phyloP scores from a whole-genome alignment of 768 basidiomycete species.

The Artomyces pyxidatus region DNA sequence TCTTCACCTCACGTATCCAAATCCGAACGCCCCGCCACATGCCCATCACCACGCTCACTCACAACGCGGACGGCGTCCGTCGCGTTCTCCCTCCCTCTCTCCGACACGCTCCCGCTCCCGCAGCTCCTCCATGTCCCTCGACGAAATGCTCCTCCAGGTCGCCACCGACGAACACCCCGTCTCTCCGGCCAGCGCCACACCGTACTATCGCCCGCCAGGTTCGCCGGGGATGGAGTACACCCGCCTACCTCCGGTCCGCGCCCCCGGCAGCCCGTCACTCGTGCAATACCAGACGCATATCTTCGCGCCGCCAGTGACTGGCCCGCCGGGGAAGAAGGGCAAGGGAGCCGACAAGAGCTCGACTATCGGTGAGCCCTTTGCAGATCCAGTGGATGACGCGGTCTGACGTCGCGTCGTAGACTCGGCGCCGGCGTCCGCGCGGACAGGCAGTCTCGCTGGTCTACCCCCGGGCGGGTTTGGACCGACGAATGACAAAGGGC shows the following conservation, averaged over 20 bases:
- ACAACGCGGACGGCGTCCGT: slow-evolving; percentile 18
- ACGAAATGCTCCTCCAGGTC: slow-evolving; percentile 42
- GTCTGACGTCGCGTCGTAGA: slow-evolving; percentile 18
- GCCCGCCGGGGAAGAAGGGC: slow-evolving; percentile 61
- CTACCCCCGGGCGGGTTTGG: slow-evolving; percentile 26
- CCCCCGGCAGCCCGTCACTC: slow-evolving; percentile 21
- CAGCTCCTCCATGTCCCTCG: slow-evolving; percentile 30
- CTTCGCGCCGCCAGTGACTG: slow-evolving; percentile 66
- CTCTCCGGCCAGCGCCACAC: slow-evolving; percentile 17
- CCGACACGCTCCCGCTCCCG: slow-evolving; percentile 25
- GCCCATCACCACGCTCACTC: slow-evolving; percentile 15
- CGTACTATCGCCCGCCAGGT: slow-evolving; percentile 21
- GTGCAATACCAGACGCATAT: slow-evolving; percentile 44
- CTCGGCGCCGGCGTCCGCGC: no score
- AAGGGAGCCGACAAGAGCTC: slow-evolving; percentile 30
- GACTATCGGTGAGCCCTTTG: slow-evolving; percentile 6
- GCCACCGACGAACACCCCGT: slow-evolving; percentile 30
- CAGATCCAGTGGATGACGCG: slow-evolving; percentile 6
- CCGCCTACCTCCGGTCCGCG: slow-evolving; percentile 3
- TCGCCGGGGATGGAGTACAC: slow-evolving; percentile 10
- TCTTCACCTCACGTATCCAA: slow-evolving; percentile 21
- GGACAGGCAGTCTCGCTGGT: slow-evolving; percentile 10
- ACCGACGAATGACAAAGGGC: slow-evolving; percentile 40
- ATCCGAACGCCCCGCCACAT: slow-evolving; percentile 18
- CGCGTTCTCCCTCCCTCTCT: slow-evolving; percentile 20